Evolutionary conservation across 371 early-diverging fungal genomes (phyloP).

Genomic region (Mortierella sp.): DNA sequence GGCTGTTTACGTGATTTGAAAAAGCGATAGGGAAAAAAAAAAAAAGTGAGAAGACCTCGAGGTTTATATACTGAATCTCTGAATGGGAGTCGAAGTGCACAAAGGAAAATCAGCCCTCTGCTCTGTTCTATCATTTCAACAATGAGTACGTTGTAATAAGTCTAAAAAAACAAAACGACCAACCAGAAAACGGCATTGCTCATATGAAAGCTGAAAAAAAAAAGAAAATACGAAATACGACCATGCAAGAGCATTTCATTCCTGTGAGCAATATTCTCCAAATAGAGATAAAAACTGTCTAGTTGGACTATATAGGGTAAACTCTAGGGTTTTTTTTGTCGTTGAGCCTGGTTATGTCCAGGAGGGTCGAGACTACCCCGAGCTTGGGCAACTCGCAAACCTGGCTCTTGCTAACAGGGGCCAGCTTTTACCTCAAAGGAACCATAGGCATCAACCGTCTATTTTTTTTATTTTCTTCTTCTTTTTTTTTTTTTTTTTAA

Average conservation of each 20-base stretch:
- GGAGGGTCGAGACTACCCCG: too few relatives aligned
- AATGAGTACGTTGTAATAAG: background rate
- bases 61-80: constrained; percentile 7
- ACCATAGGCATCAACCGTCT: too few relatives aligned
- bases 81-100: too few relatives aligned
- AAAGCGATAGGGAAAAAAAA: constrained; percentile 28
- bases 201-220: background rate
- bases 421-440: too few relatives aligned
- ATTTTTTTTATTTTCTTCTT: too few relatives aligned
- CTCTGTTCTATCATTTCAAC: background rate
- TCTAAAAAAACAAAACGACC: background rate
- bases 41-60: background rate
- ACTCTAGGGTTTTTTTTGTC: too few relatives aligned
- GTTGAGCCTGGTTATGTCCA: too few relatives aligned
- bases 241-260: background rate
- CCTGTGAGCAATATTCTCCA: constrained; percentile 1
- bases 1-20: constrained; percentile 36
- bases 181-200: background rate
- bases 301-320: too few relatives aligned
- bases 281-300: background rate
- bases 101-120: background rate
- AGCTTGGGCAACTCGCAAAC: too few relatives aligned
- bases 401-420: too few relatives aligned
- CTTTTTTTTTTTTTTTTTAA: too few relatives aligned
- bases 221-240: too few relatives aligned